phyloP scores from a whole-genome alignment of 164 flowering plant species.

The Amborella trichopoda region DNA sequence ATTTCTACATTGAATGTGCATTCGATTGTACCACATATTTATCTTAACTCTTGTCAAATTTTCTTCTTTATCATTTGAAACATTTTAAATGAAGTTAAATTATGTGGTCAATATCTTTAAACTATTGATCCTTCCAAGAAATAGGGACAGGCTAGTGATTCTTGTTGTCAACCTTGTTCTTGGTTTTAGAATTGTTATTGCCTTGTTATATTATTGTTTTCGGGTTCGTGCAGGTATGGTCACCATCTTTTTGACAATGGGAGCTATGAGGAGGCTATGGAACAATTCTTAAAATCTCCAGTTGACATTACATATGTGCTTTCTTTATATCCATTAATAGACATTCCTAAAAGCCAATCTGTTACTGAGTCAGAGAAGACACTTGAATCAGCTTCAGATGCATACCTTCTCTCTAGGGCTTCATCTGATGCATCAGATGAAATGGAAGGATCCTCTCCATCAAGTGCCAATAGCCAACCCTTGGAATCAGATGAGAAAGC shows the following conservation, averaged over 20 bases:
- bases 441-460: conserved; percentile 46
- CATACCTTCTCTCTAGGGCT: conserved; percentile 64
- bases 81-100: too few relatives aligned
- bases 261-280: conserved; percentile 97
- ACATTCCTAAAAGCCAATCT: conserved; percentile 57
- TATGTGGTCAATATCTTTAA: too few relatives aligned
- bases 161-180: too few relatives aligned
- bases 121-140: too few relatives aligned
- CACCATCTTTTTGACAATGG: conserved; percentile 84
- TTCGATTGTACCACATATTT: too few relatives aligned
- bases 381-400: conserved; percentile 45
- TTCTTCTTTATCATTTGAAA: too few relatives aligned
- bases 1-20: too few relatives aligned
- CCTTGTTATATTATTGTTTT: background rate
- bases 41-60: too few relatives aligned
- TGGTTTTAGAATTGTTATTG: background rate
- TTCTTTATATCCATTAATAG: conserved; percentile 68
- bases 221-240: conserved; percentile 51
- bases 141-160: too few relatives aligned
- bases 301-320: conserved; percentile 88
- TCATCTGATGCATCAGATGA: conserved; percentile 88
- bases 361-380: conserved; percentile 54
- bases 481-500: conserved; percentile 51
- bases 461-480: conserved; percentile 8
- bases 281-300: conserved; percentile 87